Percentiles rank a stretch among this genome's conserved stretches.
phyloP scores from a whole-genome alignment of 192 early-diverging fungal genomes.

The Chytriomyces hyalinus region DNA sequence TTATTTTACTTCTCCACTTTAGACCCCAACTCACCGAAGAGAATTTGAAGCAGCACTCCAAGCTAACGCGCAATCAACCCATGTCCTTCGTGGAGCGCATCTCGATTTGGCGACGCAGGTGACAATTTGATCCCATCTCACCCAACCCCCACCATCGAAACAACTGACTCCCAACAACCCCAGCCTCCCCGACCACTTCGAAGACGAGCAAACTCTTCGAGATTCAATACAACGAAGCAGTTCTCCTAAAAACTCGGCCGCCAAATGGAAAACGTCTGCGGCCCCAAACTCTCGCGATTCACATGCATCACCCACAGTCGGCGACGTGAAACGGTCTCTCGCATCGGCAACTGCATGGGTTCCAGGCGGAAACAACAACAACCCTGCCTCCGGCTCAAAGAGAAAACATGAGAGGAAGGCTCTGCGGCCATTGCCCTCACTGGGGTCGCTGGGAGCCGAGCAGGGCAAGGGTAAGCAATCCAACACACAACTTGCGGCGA shows the following conservation, averaged over 20 bases:
- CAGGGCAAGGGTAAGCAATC: no score
- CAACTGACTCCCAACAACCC: background rate
- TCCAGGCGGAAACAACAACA: no score
- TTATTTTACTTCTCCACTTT: background rate
- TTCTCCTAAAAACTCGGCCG: background rate
- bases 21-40: slow-evolving; percentile 22
- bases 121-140: background rate
- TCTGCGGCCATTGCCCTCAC: background rate
- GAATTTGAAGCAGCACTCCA: slow-evolving; percentile 20
- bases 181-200: slow-evolving; percentile 24
- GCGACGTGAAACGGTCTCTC: background rate
- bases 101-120: slow-evolving; percentile 31
- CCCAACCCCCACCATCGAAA: background rate
- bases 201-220: slow-evolving; percentile 3
- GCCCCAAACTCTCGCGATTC: background rate
- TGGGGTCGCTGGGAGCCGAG: background rate
- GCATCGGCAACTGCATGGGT: background rate
- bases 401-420: background rate
- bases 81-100: slow-evolving; percentile 31
- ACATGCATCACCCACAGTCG: background rate
- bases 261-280: background rate
- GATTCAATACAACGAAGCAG: slow-evolving; percentile 21
- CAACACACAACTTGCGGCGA: no score
- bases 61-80: slow-evolving; percentile 14
- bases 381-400: no score